Conservation (phyloP, 2,329 filamentous ascomycete species). For the Annulohypoxylon truncatum region DNA sequence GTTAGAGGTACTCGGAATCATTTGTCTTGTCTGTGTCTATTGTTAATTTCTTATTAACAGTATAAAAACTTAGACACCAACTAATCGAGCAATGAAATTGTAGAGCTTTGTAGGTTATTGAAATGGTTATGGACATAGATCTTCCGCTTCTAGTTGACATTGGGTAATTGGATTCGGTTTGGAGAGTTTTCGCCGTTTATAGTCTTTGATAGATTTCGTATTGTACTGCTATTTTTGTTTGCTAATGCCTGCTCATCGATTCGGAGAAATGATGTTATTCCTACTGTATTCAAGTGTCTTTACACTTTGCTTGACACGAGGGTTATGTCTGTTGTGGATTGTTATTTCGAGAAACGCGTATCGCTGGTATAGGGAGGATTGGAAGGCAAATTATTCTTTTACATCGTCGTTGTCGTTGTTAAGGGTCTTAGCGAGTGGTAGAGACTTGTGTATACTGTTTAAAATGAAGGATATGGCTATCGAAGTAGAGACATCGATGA, state of each 20-base stretch:
- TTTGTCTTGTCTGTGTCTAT: background rate
- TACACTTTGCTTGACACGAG: background rate
- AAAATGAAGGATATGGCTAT: background rate
- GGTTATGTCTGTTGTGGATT: background rate
- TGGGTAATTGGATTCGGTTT: background rate
- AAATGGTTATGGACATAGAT: background rate
- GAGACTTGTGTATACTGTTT: constrained; percentile 1
- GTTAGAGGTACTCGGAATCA: too few relatives aligned
- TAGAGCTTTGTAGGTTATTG: background rate
- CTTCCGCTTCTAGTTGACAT: background rate
- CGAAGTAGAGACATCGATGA: background rate
- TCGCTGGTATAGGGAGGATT: background rate
- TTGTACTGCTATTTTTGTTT: background rate
- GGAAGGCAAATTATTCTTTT: background rate
- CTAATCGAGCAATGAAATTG: background rate
- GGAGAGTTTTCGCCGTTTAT: background rate
- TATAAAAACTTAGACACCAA: background rate
- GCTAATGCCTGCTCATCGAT: background rate
- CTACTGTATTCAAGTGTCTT: background rate
- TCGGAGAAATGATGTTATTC: background rate
- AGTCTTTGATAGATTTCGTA: background rate
- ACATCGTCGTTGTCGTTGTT: background rate
- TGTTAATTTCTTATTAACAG: background rate
- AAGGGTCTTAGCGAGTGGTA: background rate
- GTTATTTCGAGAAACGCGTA: background rate